These are phyloP conservation scores for Scenedesmus sp. DNA, from an alignment of 163 green algal species.

Conservation along the genomic window DNA sequence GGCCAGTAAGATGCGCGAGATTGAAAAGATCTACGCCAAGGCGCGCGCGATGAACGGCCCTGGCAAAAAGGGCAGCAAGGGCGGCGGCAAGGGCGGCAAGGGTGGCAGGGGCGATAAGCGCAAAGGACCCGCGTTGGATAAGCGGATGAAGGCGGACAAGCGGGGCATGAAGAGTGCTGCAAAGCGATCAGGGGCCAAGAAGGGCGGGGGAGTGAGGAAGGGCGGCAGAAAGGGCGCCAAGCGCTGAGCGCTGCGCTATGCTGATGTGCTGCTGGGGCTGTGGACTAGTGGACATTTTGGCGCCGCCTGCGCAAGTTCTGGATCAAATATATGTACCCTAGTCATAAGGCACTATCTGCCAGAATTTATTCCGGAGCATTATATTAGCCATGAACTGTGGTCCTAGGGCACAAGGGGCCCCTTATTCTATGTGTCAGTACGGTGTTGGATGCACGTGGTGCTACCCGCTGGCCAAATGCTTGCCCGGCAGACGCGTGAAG, in stretches of 20 bases:
- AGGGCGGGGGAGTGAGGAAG: slow-evolving; percentile 50
- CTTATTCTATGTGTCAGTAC: too few relatives aligned
- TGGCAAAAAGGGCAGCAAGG: slow-evolving; percentile 67
- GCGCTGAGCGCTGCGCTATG: not conserved
- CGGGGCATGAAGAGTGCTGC: slow-evolving; percentile 64
- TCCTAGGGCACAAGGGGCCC: too few relatives aligned
- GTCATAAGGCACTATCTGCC: too few relatives aligned
- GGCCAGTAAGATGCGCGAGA: slow-evolving; percentile 87
- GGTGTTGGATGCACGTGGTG: too few relatives aligned
- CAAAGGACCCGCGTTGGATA: slow-evolving; percentile 81
- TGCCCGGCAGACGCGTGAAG: too few relatives aligned
- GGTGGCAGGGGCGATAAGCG: slow-evolving; percentile 60
- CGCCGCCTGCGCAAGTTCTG: too few relatives aligned
- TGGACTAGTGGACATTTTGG: not conserved
- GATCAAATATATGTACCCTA: too few relatives aligned
- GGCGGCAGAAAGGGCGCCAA: slow-evolving; percentile 21
- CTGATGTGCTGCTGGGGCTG: not conserved
- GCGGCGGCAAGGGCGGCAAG: slow-evolving; percentile 68
- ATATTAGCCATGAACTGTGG: too few relatives aligned
- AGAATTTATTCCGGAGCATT: too few relatives aligned
- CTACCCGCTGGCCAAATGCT: too few relatives aligned
- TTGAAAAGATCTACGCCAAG: slow-evolving; percentile 91
- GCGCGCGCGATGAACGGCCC: slow-evolving; percentile 66
- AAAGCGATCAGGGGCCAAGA: slow-evolving; percentile 54
- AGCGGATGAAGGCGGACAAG: slow-evolving; percentile 87